A percentile compares a stretch with the other conserved stretches of the same genome.
phyloP scores from a whole-genome alignment of 2,329 filamentous ascomycete genomes.

The Chrysoporthe cubensis region DNA sequence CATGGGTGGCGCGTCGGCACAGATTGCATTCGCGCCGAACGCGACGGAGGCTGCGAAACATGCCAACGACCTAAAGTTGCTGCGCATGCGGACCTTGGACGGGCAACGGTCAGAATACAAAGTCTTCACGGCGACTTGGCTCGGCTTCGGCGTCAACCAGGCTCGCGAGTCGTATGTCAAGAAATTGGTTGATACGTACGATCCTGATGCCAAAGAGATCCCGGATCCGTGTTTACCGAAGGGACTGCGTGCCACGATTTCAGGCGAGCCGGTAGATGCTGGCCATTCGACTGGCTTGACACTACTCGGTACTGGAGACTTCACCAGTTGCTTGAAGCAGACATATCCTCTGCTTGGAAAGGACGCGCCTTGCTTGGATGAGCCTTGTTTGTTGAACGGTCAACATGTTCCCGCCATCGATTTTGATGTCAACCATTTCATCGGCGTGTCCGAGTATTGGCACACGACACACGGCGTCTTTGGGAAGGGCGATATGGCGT shows the following conservation, averaged over 20 bases:
- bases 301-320: constrained; percentile 82
- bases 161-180: constrained; percentile 86
- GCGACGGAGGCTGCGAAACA: constrained; percentile 87
- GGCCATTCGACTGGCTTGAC: constrained; percentile 45
- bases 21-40: constrained; percentile 97
- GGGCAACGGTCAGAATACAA: constrained; percentile 79
- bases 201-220: constrained; percentile 64
- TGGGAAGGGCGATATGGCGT: constrained; percentile 76
- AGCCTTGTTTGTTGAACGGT: constrained; percentile 87
- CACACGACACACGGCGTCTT: constrained; percentile 97
- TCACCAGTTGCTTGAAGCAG: constrained; percentile 79
- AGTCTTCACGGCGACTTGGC: constrained; percentile 95
- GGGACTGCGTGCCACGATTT: constrained; percentile 73
- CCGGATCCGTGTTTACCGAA: constrained; percentile 90
- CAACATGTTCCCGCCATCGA: constrained; percentile 94
- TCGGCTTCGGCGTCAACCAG: constrained; percentile 96
- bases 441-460: constrained; percentile 98
- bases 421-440: constrained; percentile 96
- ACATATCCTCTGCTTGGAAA: constrained; percentile 90
- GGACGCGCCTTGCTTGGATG: constrained; percentile 79
- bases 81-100: constrained; percentile 83
- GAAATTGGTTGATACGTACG: constrained; percentile 69
- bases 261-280: constrained; percentile 61
- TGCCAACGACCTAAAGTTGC: constrained; percentile 81
- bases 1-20: constrained; percentile 96